phyloP scores from a whole-genome alignment of 2,329 filamentous ascomycete species.

The Exophiala bonariae region DNA sequence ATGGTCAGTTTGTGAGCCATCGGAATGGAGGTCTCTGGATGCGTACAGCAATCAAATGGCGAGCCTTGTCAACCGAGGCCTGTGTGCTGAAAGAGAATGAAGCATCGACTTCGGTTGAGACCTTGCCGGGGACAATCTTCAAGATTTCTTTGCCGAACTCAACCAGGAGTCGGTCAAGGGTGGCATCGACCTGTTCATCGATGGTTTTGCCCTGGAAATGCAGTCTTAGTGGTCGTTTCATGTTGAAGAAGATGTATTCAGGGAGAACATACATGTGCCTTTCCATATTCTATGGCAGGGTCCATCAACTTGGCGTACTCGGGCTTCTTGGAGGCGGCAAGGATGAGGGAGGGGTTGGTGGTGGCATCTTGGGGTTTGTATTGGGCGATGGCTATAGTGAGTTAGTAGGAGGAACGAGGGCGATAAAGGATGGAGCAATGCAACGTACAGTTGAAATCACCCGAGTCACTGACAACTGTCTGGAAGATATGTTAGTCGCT shows the following conservation, averaged over 20 bases:
- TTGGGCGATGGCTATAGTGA: conserved; percentile 82
- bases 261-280: conserved; percentile 61
- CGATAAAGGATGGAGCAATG: conserved; percentile 13
- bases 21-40: conserved; percentile 15
- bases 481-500: conserved; percentile 39
- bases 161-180: conserved; percentile 91
- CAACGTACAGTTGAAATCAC: conserved; percentile 76
- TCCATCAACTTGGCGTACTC: conserved; percentile 95
- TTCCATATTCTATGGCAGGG: conserved; percentile 79
- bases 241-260: neutral
- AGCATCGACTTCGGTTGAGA: conserved; percentile 98
- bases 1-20: neutral
- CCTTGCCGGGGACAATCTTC: conserved; percentile 94
- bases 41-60: conserved; percentile 90
- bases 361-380: conserved; percentile 99
- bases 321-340: conserved; percentile 96
- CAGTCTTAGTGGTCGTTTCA: conserved; percentile 4
- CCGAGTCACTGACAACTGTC: conserved; percentile 97
- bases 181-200: conserved; percentile 82
- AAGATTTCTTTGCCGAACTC: conserved; percentile 99
- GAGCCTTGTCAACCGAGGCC: conserved; percentile 89
- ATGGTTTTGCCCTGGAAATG: conserved; percentile 55
- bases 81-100: conserved; percentile 93
- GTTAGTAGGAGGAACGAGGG: conserved; percentile 15
- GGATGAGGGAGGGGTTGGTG: conserved; percentile 98